A percentile compares a stretch with the other conserved stretches of the same genome.
Conservation (phyloP, 805 yeast genomes). For the Maudiozyma turicensis region DNA sequence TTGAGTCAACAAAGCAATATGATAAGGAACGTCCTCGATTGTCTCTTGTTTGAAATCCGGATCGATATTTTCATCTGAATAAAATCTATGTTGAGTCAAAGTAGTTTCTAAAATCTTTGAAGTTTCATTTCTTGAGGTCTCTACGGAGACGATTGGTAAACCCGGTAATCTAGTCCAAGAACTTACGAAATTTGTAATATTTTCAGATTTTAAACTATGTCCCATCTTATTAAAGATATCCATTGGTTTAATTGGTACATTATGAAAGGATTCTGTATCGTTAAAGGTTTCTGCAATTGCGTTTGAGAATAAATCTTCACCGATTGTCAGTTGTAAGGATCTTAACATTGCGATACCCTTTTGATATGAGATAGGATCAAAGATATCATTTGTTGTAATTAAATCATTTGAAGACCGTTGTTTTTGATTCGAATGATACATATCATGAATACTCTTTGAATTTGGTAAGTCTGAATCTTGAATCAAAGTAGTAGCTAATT, state of each 20-base stretch:
- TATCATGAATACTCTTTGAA: constrained; percentile 11
- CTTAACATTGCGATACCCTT: constrained; percentile 28
- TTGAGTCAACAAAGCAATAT: constrained; percentile 42
- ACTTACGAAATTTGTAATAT: constrained; percentile 24
- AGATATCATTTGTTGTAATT: constrained; percentile 20
- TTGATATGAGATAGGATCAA: constrained; percentile 24
- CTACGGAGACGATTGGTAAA: constrained; percentile 41
- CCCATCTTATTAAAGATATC: constrained; percentile 24
- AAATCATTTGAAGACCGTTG: background rate
- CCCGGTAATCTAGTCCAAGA: constrained; percentile 59
- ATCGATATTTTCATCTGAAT: constrained; percentile 8
- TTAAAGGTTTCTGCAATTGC: constrained; percentile 13
- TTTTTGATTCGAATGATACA: constrained; percentile 5
- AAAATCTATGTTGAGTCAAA: constrained; percentile 33
- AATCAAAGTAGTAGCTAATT: constrained; percentile 10
- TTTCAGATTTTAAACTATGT: constrained; percentile 16
- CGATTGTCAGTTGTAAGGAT: constrained; percentile 19
- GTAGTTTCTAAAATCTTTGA: constrained; percentile 20
- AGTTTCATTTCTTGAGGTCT: constrained; percentile 13
- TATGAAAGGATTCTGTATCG: constrained; percentile 10
- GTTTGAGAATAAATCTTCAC: constrained; percentile 13
- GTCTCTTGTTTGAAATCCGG: constrained; percentile 18
- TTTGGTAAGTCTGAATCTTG: constrained; percentile 8
- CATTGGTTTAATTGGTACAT: constrained; percentile 21
- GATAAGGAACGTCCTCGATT: constrained; percentile 50